phyloP scores from a whole-genome alignment of 306 rosid genomes.

The Chamaecrista fasciculata region DNA sequence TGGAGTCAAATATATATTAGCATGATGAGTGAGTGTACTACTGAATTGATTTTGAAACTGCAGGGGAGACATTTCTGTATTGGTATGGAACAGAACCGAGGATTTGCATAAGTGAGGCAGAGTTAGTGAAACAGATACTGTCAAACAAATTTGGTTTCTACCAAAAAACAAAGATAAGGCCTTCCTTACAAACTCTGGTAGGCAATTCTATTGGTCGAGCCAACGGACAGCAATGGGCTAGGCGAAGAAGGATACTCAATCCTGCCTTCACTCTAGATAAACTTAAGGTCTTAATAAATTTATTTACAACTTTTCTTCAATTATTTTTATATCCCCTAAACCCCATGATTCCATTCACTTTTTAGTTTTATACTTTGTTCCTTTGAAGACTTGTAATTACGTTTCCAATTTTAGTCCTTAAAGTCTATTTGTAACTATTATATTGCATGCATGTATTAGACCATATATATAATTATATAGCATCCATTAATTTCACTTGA shows the following conservation, averaged over 20 bases:
- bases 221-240: constrained; percentile 24
- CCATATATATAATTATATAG: too few relatives aligned
- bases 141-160: constrained; percentile 34
- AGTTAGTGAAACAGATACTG: constrained; percentile 31
- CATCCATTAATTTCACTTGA: too few relatives aligned
- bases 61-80: constrained; percentile 38
- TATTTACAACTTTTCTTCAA: too few relatives aligned
- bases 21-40: too few relatives aligned
- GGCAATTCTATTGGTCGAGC: constrained; percentile 11
- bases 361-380: too few relatives aligned
- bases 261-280: constrained; percentile 38
- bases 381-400: too few relatives aligned
- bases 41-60: background rate
- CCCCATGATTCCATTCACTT: too few relatives aligned
- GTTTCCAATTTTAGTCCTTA: too few relatives aligned
- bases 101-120: constrained; percentile 28
- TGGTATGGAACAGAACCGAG: constrained; percentile 26
- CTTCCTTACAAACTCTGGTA: background rate
- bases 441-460: too few relatives aligned
- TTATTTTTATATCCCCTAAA: background rate
- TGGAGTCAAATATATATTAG: too few relatives aligned
- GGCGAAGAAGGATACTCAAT: constrained; percentile 32
- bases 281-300: constrained; percentile 33
- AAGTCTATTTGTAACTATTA: too few relatives aligned
- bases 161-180: constrained; percentile 4